Evolutionary conservation across 148 eudicot species (phyloP), one percentile per base, ranked within the genome.

Genomic region (Camellia lanceoleosa): DNA sequence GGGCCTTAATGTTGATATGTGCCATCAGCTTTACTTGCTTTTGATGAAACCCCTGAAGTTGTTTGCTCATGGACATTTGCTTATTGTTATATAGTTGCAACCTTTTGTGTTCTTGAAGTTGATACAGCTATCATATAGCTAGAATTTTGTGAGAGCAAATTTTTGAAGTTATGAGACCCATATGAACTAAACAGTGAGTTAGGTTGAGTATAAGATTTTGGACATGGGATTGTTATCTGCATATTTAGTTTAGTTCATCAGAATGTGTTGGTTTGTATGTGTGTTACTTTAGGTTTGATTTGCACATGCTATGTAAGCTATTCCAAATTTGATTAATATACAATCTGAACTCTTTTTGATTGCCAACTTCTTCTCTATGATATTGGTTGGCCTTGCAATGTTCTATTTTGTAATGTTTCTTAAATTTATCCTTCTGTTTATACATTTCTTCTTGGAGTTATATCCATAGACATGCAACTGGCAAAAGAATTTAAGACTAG

Each of bases 1-100:
- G n/a, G n/a, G n/a, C n/a, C n/a, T n/a, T n/a, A 63, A 54, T 52
- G 5, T 76, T 59, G 15, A 42, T 75, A 74, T 74, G 20, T 65
- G 42, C 71, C 46, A 15, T 77, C 16, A 10, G 54, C 11, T n/a
- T 7, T 49, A 14, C 14, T 65, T 23, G 4, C 18, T 38, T 6
- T 51, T 0, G 41, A 41, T 54, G 10, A 55, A 42, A 42, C 30
- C 16, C 56, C 43, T 64, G 46, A 63, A 76, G 59, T 76, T 80
- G 69, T 20, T 49, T 52, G 23, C 16, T 12, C 44, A 15, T 49
- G 19, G 71, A 30, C 15, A 54, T 42, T 38, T 10, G 19, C 5
- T 61, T 58, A 20, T 54, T 12, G 19, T 44, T 18, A 46, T 16
- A 44, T 44, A n/a, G 23, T 18, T 15, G 19, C 54, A 2, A 13